phyloP scores from a whole-genome alignment of 805 yeast genomes.

The Candida rishiriensis region DNA sequence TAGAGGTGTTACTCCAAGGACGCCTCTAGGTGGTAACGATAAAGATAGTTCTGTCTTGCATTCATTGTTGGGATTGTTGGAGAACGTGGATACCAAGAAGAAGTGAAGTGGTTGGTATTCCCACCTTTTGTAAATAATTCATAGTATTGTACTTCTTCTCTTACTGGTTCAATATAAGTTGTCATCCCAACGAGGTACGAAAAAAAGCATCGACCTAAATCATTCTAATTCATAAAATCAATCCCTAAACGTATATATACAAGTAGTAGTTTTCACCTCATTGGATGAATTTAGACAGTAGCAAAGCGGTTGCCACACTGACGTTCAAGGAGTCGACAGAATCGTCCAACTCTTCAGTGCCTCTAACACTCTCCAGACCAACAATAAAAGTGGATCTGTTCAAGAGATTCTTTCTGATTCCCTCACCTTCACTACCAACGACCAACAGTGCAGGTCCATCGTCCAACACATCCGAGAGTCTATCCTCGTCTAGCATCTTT shows the following conservation, averaged over 20 bases:
- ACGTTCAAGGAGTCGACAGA: slow-evolving; percentile 80
- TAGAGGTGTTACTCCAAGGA: slow-evolving; percentile 16
- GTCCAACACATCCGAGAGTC: slow-evolving; percentile 40
- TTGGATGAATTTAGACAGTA: slow-evolving; percentile 35
- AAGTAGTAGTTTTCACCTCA: background rate
- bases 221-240: too few relatives aligned
- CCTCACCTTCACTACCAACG: slow-evolving; percentile 83
- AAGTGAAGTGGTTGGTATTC: background rate
- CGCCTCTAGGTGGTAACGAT: slow-evolving; percentile 18
- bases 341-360: slow-evolving; percentile 18
- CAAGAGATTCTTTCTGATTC: slow-evolving; percentile 65
- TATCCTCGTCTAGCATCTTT: slow-evolving; percentile 34
- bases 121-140: background rate
- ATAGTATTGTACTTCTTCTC: background rate
- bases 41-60: slow-evolving; percentile 19
- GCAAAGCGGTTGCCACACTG: slow-evolving; percentile 79
- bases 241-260: background rate
- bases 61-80: slow-evolving; percentile 19
- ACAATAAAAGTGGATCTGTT: slow-evolving; percentile 52
- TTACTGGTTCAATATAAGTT: too few relatives aligned
- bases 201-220: too few relatives aligned
- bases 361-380: slow-evolving; percentile 30
- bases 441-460: slow-evolving; percentile 63
- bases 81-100: slow-evolving; percentile 17
- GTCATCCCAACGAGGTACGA: too few relatives aligned